These are phyloP conservation scores for Tuber melanosporum DNA, from an alignment of 495 filamentous ascomycete genomes.

Conservation along the genomic window DNA sequence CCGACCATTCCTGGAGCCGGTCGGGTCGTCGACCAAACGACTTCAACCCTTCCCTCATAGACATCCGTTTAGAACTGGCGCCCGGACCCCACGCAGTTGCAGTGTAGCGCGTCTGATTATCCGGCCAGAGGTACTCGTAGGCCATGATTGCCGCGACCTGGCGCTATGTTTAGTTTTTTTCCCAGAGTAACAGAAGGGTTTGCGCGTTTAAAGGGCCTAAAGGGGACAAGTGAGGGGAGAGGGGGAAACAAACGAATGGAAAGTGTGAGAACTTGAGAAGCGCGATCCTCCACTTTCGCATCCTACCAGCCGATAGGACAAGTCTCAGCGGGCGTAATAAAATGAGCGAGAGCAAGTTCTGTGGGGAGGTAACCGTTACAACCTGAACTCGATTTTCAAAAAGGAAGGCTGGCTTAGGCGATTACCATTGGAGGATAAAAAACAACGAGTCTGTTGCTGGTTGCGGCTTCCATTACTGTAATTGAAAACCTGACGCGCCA, in stretches of 20 bases:
- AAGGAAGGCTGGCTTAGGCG: conserved; percentile 24
- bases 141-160: conserved; percentile 52
- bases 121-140: conserved; percentile 48
- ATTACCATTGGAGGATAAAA: conserved; percentile 63
- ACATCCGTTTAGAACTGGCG: conserved; percentile 27
- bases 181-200: neutral
- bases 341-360: conserved; percentile 79
- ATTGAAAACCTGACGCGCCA: conserved; percentile 70
- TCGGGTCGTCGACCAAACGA: conserved; percentile 35
- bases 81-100: conserved; percentile 36
- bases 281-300: conserved; percentile 63
- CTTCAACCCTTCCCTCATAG: conserved; percentile 37
- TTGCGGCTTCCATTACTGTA: conserved; percentile 52
- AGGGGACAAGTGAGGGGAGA: neutral
- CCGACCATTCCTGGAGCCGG: conserved; percentile 37
- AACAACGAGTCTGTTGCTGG: conserved; percentile 70
- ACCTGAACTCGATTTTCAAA: conserved; percentile 12
- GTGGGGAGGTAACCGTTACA: conserved; percentile 39
- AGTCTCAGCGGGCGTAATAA: conserved; percentile 78
- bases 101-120: conserved; percentile 30
- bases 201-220: conserved; percentile 3
- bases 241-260: conserved; percentile 50
- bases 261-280: conserved; percentile 67
- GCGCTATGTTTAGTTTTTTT: neutral
- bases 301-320: conserved; percentile 61